Evolutionary conservation across 306 rosid species (phyloP).

Genomic region (Erythrophleum fordii): DNA sequence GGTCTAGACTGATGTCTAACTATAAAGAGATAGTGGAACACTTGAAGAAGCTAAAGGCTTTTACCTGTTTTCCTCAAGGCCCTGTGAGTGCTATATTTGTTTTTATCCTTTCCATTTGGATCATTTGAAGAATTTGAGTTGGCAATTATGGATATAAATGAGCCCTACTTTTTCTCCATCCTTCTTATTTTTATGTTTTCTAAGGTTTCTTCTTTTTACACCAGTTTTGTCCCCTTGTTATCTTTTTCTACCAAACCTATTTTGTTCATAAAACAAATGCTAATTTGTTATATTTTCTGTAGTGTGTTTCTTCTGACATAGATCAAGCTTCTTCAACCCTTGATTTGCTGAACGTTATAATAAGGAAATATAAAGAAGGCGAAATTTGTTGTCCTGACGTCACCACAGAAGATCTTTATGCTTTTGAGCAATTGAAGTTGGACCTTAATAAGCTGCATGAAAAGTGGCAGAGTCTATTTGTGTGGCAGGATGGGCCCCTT

Average conservation of each 20-base stretch:
- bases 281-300: slow-evolving; percentile 41
- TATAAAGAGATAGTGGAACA: slow-evolving; percentile 58
- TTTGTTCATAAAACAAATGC: not conserved
- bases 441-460: slow-evolving; percentile 64
- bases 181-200: not conserved
- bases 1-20: slow-evolving; percentile 61
- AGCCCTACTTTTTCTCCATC: slow-evolving; percentile 3
- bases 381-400: slow-evolving; percentile 39
- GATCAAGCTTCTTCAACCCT: slow-evolving; percentile 65
- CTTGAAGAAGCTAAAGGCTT: slow-evolving; percentile 55
- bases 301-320: slow-evolving; percentile 75
- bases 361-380: slow-evolving; percentile 53
- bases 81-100: slow-evolving; percentile 52
- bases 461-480: slow-evolving; percentile 88
- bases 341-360: slow-evolving; percentile 50
- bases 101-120: slow-evolving; percentile 5
- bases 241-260: not conserved
- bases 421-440: slow-evolving; percentile 49
- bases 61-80: slow-evolving; percentile 44
- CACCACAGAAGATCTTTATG: slow-evolving; percentile 47
- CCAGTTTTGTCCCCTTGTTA: not conserved
- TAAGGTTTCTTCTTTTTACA: not conserved
- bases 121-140: not conserved
- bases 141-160: not conserved
- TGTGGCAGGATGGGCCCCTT: slow-evolving; percentile 96